A percentile compares a stretch with the other conserved stretches of the same genome.
Conservation (phyloP, 1,139 yeast species). For the Debaryomyces nepalensis region DNA sequence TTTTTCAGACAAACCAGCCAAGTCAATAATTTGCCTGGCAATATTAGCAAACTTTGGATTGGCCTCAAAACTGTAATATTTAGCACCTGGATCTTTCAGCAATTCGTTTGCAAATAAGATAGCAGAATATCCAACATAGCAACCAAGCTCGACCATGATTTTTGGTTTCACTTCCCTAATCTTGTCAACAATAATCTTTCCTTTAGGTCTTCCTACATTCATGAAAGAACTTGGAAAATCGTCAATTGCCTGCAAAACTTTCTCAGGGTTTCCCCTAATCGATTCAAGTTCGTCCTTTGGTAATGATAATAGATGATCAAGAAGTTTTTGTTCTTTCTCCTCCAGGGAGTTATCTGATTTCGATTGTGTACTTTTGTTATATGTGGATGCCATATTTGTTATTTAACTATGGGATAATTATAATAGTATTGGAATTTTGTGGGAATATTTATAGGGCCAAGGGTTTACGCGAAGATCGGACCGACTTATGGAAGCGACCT, state of each 20-base stretch:
- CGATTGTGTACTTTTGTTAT: background rate
- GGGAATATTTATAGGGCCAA: background rate
- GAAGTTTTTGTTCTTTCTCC: slow-evolving; percentile 27
- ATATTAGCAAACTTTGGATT: slow-evolving; percentile 38
- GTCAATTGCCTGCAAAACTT: slow-evolving; percentile 38
- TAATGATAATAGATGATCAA: slow-evolving; percentile 27
- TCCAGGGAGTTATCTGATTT: background rate
- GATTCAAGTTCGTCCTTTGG: slow-evolving; percentile 26
- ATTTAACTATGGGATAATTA: background rate
- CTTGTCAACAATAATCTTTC: slow-evolving; percentile 31
- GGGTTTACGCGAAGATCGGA: background rate
- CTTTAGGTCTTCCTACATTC: slow-evolving; percentile 42
- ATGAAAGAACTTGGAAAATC: slow-evolving; percentile 29
- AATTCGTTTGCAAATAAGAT: slow-evolving; percentile 38
- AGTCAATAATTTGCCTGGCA: slow-evolving; percentile 35
- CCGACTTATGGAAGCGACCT: background rate
- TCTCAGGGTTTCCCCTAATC: slow-evolving; percentile 33
- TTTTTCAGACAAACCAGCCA: slow-evolving; percentile 41
- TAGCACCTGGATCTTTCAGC: slow-evolving; percentile 27
- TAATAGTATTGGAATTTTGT: background rate
- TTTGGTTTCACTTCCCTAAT: slow-evolving; percentile 34
- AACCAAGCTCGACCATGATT: slow-evolving; percentile 47
- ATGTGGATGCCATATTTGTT: slow-evolving; percentile 1
- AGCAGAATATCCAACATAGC: slow-evolving; percentile 51
- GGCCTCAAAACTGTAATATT: slow-evolving; percentile 44